Base-by-base conservation (phyloP, 2,329 filamentous ascomycete species). In the Hortaea sp. region DNA sequence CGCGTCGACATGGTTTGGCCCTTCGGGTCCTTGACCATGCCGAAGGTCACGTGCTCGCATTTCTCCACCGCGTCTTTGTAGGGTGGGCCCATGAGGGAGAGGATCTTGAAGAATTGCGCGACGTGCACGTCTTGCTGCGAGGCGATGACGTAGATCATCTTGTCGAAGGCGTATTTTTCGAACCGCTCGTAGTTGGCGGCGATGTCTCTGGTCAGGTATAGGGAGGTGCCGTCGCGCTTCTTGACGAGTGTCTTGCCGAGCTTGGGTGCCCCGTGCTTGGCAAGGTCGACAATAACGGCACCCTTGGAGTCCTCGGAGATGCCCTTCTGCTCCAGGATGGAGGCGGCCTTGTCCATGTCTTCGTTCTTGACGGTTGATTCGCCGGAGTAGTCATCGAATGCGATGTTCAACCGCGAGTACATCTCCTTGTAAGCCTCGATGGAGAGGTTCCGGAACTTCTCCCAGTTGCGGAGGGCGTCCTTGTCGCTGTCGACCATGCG, bases 121-220 rank as follows among this genome's bases (percentile, higher is more conserved):
- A 82, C 60, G 62, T 82, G 79, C 29, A 81, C 71, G 61, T 82
- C 78, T 63, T 82, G 79, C 63, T 82, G 78, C 9, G 71, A 71
- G 7, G 78, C 78, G 45, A 83, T 74, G 38, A 82, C 78, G 62
- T 82, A 83, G 51, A 83, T 79, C 78, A 82, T 81, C 66, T 77
- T 78, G 63, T 83, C 79, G 55, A 81, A 81, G 55, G 78, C 63
- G 62, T 79, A 79, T 48, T 74, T 73, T 47, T 81, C 72, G 47
- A 74, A 70, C 60, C 82, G 76, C 64, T 84, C 79, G 13, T 78
- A 62, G 29, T 78, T 79, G 5, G 79, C 79, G 9, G 78, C 82
- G 38, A 86, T 77, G 60, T 86, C 82, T 55, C 83, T 76, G 29
- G 82, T 81, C 32, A 85, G 70, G 63, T 86, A 86, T 1, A 81